Base-by-base conservation (phyloP, 1,284 basidiomycete genomes). In the Rhodotorula sp. region DNA sequence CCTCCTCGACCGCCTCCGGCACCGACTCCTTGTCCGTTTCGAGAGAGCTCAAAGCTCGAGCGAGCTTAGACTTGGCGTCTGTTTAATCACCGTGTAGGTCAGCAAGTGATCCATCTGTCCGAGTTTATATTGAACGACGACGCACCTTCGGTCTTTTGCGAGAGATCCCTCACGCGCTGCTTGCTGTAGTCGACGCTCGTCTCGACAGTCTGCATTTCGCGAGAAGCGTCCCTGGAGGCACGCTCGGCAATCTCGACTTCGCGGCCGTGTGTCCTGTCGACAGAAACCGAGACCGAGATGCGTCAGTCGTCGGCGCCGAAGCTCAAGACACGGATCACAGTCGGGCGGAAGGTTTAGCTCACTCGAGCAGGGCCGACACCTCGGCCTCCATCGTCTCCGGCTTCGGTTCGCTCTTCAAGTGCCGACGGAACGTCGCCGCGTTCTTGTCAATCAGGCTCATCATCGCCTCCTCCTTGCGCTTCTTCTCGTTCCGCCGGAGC, bases 401-500 rank as follows among this genome's bases (percentile, higher is more conserved):
- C 54, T 23, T 46, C 3, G 76, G 77, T 2, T 71, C 68, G 0
- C 63, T 62, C 52, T 75, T 74, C 29, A 29, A 70, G 58, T 91
- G 81, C 73, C 88, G 87, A 48, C 85, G 85, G 79, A 90, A 90
- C 75, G 87, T 88, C 20, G 83, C 79, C 58, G 86, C 86, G 69
- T 87, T 86, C 62, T 85, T 81, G 47, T 88, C 85, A 21, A 92
- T 80, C 92, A 85, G 87, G 64, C 86, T 88, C 69, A 86, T 83
- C 21, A 92, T 84, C 58, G 92, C 89, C 23, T 83, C 82, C 29
- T 83, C 83, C 82, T 91, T 93, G 67, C 84, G 85, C 78, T 85
- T 86, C 48, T 88, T 80, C 74, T 94, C 91, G 0, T 83, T 84
- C 70, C 88, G 85, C 80, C 93, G 92, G 72, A 97, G 80, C 54